These are phyloP conservation scores for Naganishia onofrii DNA, from an alignment of 768 basidiomycete species.

Conservation along the genomic window DNA sequence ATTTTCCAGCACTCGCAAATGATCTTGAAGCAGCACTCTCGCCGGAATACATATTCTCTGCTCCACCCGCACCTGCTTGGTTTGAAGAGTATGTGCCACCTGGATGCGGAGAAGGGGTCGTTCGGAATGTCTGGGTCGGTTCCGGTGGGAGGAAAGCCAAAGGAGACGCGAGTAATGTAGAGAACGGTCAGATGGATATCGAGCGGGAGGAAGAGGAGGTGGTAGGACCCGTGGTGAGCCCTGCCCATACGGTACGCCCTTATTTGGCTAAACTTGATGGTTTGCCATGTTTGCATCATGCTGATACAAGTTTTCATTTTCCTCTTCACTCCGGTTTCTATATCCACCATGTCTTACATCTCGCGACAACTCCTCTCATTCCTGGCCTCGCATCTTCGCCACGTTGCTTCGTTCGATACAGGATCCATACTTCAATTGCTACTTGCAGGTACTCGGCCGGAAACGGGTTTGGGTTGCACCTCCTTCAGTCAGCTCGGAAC, in stretches of 20 bases:
- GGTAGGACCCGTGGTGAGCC: conserved; percentile 65
- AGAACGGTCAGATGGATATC: conserved; percentile 41
- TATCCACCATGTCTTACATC: neutral
- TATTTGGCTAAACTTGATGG: neutral
- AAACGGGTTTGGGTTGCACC: conserved; percentile 93
- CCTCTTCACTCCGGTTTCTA: no score
- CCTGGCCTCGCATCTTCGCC: neutral
- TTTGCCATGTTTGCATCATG: no score
- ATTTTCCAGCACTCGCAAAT: conserved; percentile 72
- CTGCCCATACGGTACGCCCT: conserved; percentile 76
- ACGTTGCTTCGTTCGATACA: conserved; percentile 44
- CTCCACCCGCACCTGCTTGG: conserved; percentile 55
- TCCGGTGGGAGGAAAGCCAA: conserved; percentile 55
- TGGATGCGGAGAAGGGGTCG: conserved; percentile 56
- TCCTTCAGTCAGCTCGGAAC: conserved; percentile 53
- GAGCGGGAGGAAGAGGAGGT: conserved; percentile 24
- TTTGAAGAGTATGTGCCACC: conserved; percentile 65
- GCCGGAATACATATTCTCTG: conserved; percentile 86
- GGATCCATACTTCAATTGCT: conserved; percentile 94
- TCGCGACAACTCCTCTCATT: conserved; percentile 23
- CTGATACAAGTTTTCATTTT: no score
- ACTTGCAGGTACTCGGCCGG: conserved; percentile 79
- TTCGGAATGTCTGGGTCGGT: conserved; percentile 51
- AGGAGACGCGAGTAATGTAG: neutral
- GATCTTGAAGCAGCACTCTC: conserved; percentile 62